phyloP scores from a whole-genome alignment of 148 eudicot genomes.

The Camellia granthamiana region DNA sequence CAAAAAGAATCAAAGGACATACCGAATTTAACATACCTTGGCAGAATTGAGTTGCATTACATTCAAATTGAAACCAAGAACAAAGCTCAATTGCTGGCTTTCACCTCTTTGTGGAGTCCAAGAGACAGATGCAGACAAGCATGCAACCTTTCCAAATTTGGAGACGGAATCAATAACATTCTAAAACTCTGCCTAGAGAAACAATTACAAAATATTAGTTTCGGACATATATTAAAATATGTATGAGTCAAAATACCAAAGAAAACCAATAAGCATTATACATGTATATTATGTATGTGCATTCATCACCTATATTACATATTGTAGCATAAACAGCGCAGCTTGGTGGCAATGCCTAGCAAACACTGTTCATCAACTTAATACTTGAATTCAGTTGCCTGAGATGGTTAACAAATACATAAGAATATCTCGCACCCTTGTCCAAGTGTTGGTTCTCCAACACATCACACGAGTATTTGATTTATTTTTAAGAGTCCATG shows the following conservation, averaged over 20 bases:
- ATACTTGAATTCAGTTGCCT: not conserved
- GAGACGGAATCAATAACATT: constrained; percentile 78
- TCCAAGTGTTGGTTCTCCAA: too few species aligned
- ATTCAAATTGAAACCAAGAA: constrained; percentile 76
- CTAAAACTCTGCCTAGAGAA: constrained; percentile 81
- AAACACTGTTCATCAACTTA: not conserved
- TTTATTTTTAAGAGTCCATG: too few species aligned
- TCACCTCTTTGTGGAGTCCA: constrained; percentile 81
- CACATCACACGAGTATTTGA: too few species aligned
- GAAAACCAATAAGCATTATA: not conserved
- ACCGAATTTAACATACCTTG: constrained; percentile 44
- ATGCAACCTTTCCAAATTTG: constrained; percentile 65
- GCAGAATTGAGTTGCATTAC: constrained; percentile 62
- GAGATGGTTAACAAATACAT: not conserved
- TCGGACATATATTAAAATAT: not conserved
- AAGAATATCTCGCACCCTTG: not conserved
- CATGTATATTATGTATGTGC: not conserved
- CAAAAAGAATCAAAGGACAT: not conserved
- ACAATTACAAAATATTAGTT: not conserved
- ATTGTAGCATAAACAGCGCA: not conserved
- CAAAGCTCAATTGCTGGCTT: constrained; percentile 77
- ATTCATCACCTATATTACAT: not conserved
- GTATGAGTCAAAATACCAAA: not conserved
- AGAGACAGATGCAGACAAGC: constrained; percentile 74
- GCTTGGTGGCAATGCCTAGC: not conserved